Evolutionary conservation across 2,329 filamentous ascomycete species (phyloP), one percentile per base, ranked within the genome.

Genomic region (Stachybotrys chlorohalonatus): DNA sequence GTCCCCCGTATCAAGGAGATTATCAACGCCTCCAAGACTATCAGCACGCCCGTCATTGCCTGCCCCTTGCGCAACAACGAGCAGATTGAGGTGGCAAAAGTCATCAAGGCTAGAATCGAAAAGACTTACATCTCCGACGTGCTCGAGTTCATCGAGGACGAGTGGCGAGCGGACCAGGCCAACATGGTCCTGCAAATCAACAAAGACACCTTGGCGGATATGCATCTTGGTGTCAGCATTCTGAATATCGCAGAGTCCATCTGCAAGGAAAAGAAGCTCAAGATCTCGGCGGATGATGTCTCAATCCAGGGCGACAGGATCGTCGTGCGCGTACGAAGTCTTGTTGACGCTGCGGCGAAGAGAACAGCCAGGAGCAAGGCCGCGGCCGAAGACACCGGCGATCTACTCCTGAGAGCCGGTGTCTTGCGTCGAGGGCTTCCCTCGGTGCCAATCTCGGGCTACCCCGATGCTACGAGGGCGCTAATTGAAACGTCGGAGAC

Each of bases 1-100:
- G 94, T 99, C 7, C 94, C 94, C 1, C 93, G 94, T 85, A 99
- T 99, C 77, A 99, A 99, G 75, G 94, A 99, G 78, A 99, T 99
- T 62, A 99, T 99, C 84, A 99, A 99, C 73, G 94, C 94, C 6
- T 96, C 91, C 9, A 95, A 90, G 69, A 77, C 79, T 52, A 99
- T 99, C 71, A 95, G 89, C 70, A 99, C 94, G 0, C 94, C 94
- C 0, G 87, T 99, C 66, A 96, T 99, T 61, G 85, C 83, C 6
- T 97, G 94, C 65, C 86, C 89, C 5, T 77, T 97, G 6, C 80
- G 90, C 59, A 94, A 91, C 66, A 83, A 85, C 57, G 75, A 81
- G 53, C 82, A 87, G 59, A 84, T 94, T 53, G 82, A 86, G 60
- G 90, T 87, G 2, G 94, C 93, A n/a, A 85, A 87, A 39, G 85